phyloP scores from a whole-genome alignment of 2,329 filamentous ascomycete species.

The Clarireedia monteithiana region DNA sequence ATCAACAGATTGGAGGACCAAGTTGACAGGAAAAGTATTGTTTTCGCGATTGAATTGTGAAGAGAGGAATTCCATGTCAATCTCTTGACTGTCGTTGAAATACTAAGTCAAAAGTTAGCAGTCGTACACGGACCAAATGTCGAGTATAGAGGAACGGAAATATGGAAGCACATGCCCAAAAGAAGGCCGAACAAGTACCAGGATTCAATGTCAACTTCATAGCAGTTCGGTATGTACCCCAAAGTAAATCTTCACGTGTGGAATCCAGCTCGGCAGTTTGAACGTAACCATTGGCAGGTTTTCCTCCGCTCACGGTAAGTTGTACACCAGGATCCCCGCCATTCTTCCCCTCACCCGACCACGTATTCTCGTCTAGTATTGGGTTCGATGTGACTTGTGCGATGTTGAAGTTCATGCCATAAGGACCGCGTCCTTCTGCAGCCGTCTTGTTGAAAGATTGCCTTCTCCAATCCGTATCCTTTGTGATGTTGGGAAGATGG shows the following conservation, averaged over 20 bases:
- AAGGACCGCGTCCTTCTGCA: slow-evolving; percentile 51
- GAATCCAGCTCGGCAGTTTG: slow-evolving; percentile 58
- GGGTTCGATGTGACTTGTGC: slow-evolving; percentile 50
- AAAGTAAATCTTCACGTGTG: slow-evolving; percentile 52
- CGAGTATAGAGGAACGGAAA: background rate
- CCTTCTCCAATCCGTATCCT: slow-evolving; percentile 53
- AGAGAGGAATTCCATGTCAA: slow-evolving; percentile 74
- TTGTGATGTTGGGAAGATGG: slow-evolving; percentile 40
- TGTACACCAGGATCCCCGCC: slow-evolving; percentile 45
- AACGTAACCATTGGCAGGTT: slow-evolving; percentile 43
- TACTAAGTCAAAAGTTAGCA: slow-evolving; percentile 42
- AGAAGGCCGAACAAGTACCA: slow-evolving; percentile 67
- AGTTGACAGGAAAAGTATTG: slow-evolving; percentile 54
- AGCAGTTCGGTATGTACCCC: slow-evolving; percentile 58
- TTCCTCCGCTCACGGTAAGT: slow-evolving; percentile 42
- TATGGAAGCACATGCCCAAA: slow-evolving; percentile 50
- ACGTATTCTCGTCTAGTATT: slow-evolving; percentile 34
- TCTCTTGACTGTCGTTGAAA: slow-evolving; percentile 70
- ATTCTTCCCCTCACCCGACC: slow-evolving; percentile 36
- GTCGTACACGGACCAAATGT: background rate
- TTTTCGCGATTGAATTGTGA: slow-evolving; percentile 47
- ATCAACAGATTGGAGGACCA: slow-evolving; percentile 64
- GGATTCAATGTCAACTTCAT: slow-evolving; percentile 46
- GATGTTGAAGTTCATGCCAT: slow-evolving; percentile 51
- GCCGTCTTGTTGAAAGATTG: slow-evolving; percentile 60